Conservation (phyloP, 176 grass and related monocot species). For the Phyllostachys edulis region DNA sequence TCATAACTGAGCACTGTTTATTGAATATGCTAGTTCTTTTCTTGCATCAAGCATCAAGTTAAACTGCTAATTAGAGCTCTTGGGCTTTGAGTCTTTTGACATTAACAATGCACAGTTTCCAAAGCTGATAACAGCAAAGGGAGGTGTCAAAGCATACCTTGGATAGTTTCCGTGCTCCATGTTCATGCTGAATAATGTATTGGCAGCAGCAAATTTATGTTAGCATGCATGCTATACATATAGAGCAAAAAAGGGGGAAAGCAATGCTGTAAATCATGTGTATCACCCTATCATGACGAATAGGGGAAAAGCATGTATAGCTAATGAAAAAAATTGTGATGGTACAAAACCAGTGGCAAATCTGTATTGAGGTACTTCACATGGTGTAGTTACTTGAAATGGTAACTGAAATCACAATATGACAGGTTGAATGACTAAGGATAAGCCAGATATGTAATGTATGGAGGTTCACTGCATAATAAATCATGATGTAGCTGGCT, state of each 20-base stretch:
- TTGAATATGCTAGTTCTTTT: not conserved
- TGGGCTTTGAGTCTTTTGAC: not conserved
- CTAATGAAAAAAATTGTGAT: not conserved
- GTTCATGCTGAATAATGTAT: conserved; percentile 53
- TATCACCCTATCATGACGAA: not conserved
- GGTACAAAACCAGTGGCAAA: not conserved
- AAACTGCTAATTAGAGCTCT: not conserved
- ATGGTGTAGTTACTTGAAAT: not conserved
- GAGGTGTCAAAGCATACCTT: conserved; percentile 55
- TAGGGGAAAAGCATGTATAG: not conserved
- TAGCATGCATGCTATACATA: not conserved
- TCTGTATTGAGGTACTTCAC: not conserved
- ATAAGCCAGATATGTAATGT: not conserved
- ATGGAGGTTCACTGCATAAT: not conserved
- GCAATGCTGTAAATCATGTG: not conserved
- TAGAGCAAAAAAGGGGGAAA: not conserved
- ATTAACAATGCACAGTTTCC: not conserved
- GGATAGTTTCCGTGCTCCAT: conserved; percentile 57
- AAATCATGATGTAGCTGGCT: not conserved
- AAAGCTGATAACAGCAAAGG: conserved; percentile 1
- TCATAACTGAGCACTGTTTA: not conserved
- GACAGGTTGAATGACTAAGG: not conserved
- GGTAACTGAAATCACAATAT: not conserved
- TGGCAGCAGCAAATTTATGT: conserved; percentile 36
- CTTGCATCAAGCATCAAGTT: not conserved